Base-by-base conservation (phyloP, 2,329 filamentous ascomycete species). In the Ceratocystis albifundus region DNA sequence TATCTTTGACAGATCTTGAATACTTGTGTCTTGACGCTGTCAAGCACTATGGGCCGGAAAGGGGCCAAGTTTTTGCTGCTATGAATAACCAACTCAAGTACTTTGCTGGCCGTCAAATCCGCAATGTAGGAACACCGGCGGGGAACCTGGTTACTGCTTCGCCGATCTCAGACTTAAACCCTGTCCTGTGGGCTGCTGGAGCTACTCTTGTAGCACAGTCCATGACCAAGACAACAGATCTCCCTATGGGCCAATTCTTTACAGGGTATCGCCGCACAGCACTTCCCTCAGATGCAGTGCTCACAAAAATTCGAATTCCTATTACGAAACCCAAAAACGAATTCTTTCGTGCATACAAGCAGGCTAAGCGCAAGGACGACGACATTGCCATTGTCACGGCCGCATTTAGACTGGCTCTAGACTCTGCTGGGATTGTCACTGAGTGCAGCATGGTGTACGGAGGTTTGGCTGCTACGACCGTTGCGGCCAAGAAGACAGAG, bases 331-430 rank as follows among this genome's bases (percentile, higher is more conserved):
- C 85, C 65, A 88, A 87, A 71, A 87, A 89, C 2, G 94, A 97
- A 73, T 90, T 87, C 73, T 88, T 96, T 74, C 84, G 88, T 55
- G 87, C 93, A 0, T 97, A 96, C 76, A 99, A 99, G 76, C 93
- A 97, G 74, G 86, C 94, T 0, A 99, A 99, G 79, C 80, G 94
- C 70, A 97, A 97, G 74, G 94, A 99, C 71, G 94, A 99, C 72
- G 94, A 99, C 73, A 97, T 99, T 73, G 94, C 94, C 1, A 97
- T 99, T 71, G 94, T 97, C 28, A 97, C 95, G 62, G 86, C 88
- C 32, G 91, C 93, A 0, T 76, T 97, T 67, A 84, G 90, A 45
- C 80, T 97, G 4, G 84, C 82, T 4, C 76, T 97, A 2, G 82
- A 86, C 48, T 82, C 88, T 1, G 80, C 81, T 1, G 84, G 93